Conservation (phyloP, 768 basidiomycete genomes). For the Pleurotus cornucopiae region DNA sequence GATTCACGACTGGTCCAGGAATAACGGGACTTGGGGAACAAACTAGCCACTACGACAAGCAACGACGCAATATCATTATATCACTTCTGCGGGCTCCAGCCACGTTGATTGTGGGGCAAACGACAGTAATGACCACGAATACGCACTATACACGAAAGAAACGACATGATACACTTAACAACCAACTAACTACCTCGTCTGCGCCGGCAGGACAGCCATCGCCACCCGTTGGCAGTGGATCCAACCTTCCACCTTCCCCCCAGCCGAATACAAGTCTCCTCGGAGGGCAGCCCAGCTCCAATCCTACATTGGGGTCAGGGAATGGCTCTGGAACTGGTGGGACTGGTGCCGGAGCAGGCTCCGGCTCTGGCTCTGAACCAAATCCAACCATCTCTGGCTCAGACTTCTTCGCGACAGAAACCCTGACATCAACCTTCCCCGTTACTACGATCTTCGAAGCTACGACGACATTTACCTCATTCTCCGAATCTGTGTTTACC, state of each 20-base stretch:
- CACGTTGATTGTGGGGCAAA: not conserved
- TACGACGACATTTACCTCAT: slow-evolving; percentile 38
- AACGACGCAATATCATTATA: not conserved
- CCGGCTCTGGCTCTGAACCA: slow-evolving; percentile 10
- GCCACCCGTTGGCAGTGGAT: not conserved
- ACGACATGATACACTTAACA: slow-evolving; percentile 1
- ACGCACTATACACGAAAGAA: slow-evolving; percentile 3
- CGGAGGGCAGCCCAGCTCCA: not conserved
- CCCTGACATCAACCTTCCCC: slow-evolving; percentile 31
- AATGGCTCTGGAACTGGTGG: not conserved
- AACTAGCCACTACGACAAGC: not conserved
- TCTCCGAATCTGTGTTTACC: slow-evolving; percentile 28
- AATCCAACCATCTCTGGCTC: not conserved
- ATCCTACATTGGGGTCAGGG: not conserved
- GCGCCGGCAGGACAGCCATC: not conserved
- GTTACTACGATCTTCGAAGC: slow-evolving; percentile 35
- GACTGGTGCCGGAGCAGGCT: slow-evolving; percentile 6
- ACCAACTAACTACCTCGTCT: not conserved
- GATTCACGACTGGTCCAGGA: not conserved
- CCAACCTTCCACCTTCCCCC: not conserved
- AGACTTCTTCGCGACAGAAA: slow-evolving; percentile 11
- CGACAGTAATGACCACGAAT: not conserved
- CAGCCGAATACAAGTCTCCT: not conserved
- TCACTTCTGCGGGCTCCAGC: not conserved
- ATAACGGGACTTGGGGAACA: not conserved